Base-by-base conservation (phyloP, 345 rosid genomes). In the Ailanthus altissimus region DNA sequence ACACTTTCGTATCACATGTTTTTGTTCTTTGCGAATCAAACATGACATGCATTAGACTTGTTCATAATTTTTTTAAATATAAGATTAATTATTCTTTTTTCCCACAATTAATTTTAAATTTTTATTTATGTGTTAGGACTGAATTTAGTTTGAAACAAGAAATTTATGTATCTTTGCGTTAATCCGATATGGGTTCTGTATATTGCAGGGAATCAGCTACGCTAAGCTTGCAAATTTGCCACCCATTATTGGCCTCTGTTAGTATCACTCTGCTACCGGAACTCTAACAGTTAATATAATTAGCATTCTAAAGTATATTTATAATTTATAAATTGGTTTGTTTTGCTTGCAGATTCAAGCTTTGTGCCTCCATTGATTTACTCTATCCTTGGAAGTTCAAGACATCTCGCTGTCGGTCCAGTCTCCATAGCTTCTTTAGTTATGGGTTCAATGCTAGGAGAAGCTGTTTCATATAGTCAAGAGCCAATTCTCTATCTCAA, bases 221-320 rank as follows among this genome's bases (percentile, higher is more conserved):
- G 99, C 99, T 75, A 94, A 97, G 87, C 98, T 97, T 71, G 99
- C 99, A 73, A 92, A 92, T 81, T 85, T 94, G 82, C 97, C 98
- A 47, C 98, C 99, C 2, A 92, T 94, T 2, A 73, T 94, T 81
- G 99, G 99, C 25, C 88, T 97, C 70, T 97, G 99, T 97, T 0
- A 89, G 98, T 85, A 83, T 67, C 69, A 67, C 47, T 18, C 18
- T 58, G 75, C 23, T 47, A 38, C 46, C 40, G 32, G 8, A 8
- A 59, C 18, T 73, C 8, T 25, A 57, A n/a, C 15, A 9, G 16
- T 32, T 70, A 10, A 11, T 51, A 8, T 36, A 16, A 65, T 50
- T 25, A 25, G 40, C 3, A 46, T 53, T 43, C 23, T 4, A 16
- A 23, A 1, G 23, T 53, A 16, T 20, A 65, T 61, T 28, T 6